Base-by-base conservation (phyloP, 2,329 filamentous ascomycete genomes). In the Meredithiella fracta region DNA sequence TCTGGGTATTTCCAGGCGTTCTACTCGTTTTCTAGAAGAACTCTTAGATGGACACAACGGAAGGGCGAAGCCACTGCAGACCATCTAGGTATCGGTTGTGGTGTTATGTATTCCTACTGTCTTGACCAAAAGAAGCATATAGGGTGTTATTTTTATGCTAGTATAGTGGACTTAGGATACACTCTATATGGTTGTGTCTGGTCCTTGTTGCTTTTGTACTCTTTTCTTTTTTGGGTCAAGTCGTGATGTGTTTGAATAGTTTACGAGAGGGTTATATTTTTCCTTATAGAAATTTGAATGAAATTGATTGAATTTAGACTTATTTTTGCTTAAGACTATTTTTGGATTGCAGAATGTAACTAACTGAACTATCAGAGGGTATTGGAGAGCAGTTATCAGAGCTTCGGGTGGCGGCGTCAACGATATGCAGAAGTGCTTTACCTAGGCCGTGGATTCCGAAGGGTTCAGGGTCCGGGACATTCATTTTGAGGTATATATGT, bases 21-120 rank as follows among this genome's bases (percentile, higher is more conserved):
- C 29, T 34, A 34, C 29, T 34, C 11, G 5, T 5, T 11, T 34
- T 34, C 29, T 34, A 11, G 11, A 34, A 34, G 5, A 34, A 5
- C 29, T 11, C 5, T 34, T 5, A 34, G 29, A 11, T 5, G 5
- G 29, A 34, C 11, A 11, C 29, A 11, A n/a, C n/a, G 29, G 29
- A 34, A 34, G 11, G 29, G 29, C 40, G 40, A n/a, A 20, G n/a
- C 20, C 17, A n/a, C n/a, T 20, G 17, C 26, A 29, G 38, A 34
- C 20, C 47, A 26, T 20, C 25, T n/a, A 22, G 44, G 17, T 40
- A 38, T 53, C 20, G 40, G 42, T 34, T 40, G 31, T 56, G 53
- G 53, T 44, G 53, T 58, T 55, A 58, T 58, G 57, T 58, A 58
- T 58, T 58, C 53, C 37, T 58, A 58, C 40, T 56, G 38, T 56